These are phyloP conservation scores for Trichomonascus vanleenenianus DNA, from an alignment of 805 yeast species.

Conservation along the genomic window DNA sequence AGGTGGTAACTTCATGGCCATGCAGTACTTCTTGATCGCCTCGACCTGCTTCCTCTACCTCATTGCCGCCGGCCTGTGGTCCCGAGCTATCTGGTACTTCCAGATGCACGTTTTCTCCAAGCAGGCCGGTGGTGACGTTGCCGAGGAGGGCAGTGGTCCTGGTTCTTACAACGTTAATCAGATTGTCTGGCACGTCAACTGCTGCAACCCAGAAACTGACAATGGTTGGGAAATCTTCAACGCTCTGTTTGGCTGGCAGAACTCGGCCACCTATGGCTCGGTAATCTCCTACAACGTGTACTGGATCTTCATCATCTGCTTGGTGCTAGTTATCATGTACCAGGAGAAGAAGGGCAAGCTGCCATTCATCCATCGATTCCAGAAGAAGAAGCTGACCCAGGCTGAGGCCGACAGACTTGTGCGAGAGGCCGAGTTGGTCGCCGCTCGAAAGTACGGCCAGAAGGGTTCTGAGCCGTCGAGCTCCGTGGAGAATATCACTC, in stretches of 20 bases:
- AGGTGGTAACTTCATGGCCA: slow-evolving; percentile 75
- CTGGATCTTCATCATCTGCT: slow-evolving; percentile 64
- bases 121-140: slow-evolving; percentile 87
- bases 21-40: slow-evolving; percentile 77
- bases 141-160: slow-evolving; percentile 89
- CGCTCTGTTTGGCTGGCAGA: slow-evolving; percentile 94
- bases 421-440: slow-evolving; percentile 17
- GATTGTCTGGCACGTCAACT: slow-evolving; percentile 93
- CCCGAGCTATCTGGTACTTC: slow-evolving; percentile 89
- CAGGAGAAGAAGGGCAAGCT: slow-evolving; percentile 83
- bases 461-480: background rate
- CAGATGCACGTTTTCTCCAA: slow-evolving; percentile 58
- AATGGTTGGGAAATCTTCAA: slow-evolving; percentile 98
- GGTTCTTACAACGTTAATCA: slow-evolving; percentile 81
- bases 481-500: background rate
- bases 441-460: slow-evolving; percentile 8
- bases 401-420: slow-evolving; percentile 17
- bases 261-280: slow-evolving; percentile 90
- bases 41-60: slow-evolving; percentile 87
- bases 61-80: slow-evolving; percentile 86
- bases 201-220: slow-evolving; percentile 89
- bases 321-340: slow-evolving; percentile 55
- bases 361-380: slow-evolving; percentile 42
- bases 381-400: slow-evolving; percentile 31
- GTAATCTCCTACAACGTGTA: slow-evolving; percentile 81